Evolutionary conservation across 2,329 filamentous ascomycete species (phyloP).

Genomic region (Aotearoamyces nothofagi): DNA sequence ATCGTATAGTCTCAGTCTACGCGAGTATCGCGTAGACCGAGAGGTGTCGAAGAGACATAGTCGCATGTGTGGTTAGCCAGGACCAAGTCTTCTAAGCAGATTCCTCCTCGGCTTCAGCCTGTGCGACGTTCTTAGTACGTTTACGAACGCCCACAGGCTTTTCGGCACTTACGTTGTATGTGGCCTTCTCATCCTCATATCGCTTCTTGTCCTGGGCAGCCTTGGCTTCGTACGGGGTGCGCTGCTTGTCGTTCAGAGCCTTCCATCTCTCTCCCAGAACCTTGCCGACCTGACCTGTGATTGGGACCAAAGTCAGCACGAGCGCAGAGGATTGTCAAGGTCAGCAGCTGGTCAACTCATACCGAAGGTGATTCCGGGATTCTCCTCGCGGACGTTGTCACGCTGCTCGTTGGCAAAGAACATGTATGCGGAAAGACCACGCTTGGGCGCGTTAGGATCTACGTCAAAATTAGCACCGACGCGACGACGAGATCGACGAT

Average conservation of each 20-base stretch:
- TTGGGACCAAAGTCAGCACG: slow-evolving; percentile 6
- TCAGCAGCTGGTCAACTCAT: too few relatives aligned
- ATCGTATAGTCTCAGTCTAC: neutral
- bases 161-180: slow-evolving; percentile 59
- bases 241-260: slow-evolving; percentile 85
- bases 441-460: slow-evolving; percentile 93
- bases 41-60: slow-evolving; percentile 7
- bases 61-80: neutral
- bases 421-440: slow-evolving; percentile 99
- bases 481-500: slow-evolving; percentile 1
- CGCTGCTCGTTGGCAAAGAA: slow-evolving; percentile 99
- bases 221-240: slow-evolving; percentile 89
- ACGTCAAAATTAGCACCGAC: slow-evolving; percentile 29
- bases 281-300: slow-evolving; percentile 83
- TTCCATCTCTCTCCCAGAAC: slow-evolving; percentile 98
- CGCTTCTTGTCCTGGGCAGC: slow-evolving; percentile 96
- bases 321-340: neutral
- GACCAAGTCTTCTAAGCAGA: slow-evolving; percentile 14
- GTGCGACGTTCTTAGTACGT: slow-evolving; percentile 20
- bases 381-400: slow-evolving; percentile 95
- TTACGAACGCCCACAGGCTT: slow-evolving; percentile 10
- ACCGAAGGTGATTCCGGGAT: slow-evolving; percentile 95
- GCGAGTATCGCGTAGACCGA: neutral
- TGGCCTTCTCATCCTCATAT: slow-evolving; percentile 95
- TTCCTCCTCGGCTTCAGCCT: slow-evolving; percentile 43